Evolutionary conservation across 352 stramenopile species (phyloP).

Genomic region (Pythium chondricola): DNA sequence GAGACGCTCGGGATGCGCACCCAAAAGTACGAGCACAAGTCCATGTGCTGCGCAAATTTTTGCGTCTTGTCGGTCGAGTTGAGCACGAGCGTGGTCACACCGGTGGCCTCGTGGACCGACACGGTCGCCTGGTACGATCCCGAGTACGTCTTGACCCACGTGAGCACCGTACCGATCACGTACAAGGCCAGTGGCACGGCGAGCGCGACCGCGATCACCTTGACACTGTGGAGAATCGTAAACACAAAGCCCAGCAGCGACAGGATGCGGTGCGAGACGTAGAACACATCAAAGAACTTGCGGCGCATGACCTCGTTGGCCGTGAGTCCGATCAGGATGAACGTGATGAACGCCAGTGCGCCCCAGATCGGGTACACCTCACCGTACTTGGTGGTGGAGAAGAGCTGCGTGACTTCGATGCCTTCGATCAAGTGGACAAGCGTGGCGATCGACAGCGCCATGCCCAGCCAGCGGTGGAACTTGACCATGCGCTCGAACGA

Average conservation of each 20-base stretch:
- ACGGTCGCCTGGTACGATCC: conserved; percentile 39
- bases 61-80: conserved; percentile 44
- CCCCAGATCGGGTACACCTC: conserved; percentile 53
- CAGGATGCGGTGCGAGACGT: conserved; percentile 65
- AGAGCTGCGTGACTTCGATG: conserved; percentile 32
- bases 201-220: conserved; percentile 49
- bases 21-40: conserved; percentile 70
- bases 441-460: conserved; percentile 43
- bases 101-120: conserved; percentile 26
- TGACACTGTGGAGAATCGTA: conserved; percentile 56
- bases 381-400: conserved; percentile 35
- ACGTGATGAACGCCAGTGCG: conserved; percentile 55
- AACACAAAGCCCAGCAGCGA: conserved; percentile 74
- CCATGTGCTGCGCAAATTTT: conserved; percentile 48
- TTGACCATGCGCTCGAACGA: conserved; percentile 81
- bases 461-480: conserved; percentile 79
- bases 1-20: conserved; percentile 66
- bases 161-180: conserved; percentile 39
- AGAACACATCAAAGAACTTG: conserved; percentile 69
- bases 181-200: conserved; percentile 61
- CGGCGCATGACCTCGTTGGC: conserved; percentile 63
- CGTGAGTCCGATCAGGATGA: conserved; percentile 43
- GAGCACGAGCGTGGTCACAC: conserved; percentile 53
- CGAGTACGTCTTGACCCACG: conserved; percentile 45
- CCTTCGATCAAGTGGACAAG: conserved; percentile 57